Conservation (phyloP, 176 grass and related monocot genomes). For the Carex littledalei region DNA sequence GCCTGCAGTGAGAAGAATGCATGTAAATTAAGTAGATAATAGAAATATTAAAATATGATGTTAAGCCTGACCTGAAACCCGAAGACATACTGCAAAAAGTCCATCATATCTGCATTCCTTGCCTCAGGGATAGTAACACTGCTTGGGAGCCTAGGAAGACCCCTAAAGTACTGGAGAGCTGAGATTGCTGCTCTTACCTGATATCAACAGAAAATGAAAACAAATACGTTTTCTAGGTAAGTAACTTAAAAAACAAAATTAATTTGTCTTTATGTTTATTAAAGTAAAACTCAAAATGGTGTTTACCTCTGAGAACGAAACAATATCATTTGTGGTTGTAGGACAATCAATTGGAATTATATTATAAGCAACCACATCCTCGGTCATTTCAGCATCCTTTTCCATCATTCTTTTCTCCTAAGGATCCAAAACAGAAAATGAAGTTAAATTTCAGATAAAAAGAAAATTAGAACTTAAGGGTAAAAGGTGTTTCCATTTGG, state of each 20-base stretch:
- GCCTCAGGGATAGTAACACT: slow-evolving; percentile 56
- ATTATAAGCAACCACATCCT: slow-evolving; percentile 85
- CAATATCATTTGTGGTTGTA: slow-evolving; percentile 71
- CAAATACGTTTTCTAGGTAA: neutral
- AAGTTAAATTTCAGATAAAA: slow-evolving; percentile 7
- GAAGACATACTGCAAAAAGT: slow-evolving; percentile 79
- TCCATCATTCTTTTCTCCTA: slow-evolving; percentile 89
- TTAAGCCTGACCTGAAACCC: slow-evolving; percentile 70
- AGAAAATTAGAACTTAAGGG: neutral
- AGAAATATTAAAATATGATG: slow-evolving; percentile 5
- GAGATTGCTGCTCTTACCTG: slow-evolving; percentile 82
- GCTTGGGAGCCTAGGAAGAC: slow-evolving; percentile 61
- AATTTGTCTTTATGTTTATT: neutral
- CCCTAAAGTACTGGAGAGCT: slow-evolving; percentile 66
- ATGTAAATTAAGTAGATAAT: neutral
- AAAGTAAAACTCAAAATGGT: neutral
- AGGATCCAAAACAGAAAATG: slow-evolving; percentile 19
- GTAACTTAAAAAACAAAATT: neutral
- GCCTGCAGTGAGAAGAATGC: neutral
- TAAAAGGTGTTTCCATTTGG: neutral
- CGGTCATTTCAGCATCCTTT: slow-evolving; percentile 79
- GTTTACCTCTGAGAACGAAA: slow-evolving; percentile 60
- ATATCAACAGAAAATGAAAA: slow-evolving; percentile 21
- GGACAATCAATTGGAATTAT: slow-evolving; percentile 81
- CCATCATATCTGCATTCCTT: slow-evolving; percentile 87